Evolutionary conservation across 345 rosid species (phyloP), one percentile per base, ranked within the genome.

Genomic region (Populus davidiana): DNA sequence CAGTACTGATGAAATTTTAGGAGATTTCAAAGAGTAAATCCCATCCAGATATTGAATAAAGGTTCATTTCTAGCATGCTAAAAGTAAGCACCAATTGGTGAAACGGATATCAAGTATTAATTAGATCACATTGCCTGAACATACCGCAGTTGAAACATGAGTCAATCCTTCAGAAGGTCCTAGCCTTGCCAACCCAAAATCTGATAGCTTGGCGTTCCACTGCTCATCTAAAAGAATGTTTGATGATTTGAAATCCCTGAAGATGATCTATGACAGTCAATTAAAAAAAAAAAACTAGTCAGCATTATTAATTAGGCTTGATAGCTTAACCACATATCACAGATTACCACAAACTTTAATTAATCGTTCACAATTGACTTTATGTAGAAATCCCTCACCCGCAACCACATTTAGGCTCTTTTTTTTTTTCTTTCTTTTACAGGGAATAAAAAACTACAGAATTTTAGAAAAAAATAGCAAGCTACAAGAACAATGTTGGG

Each of bases 181-280:
- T 80, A 95, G 85, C 79, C 99, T 88, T 64, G 98, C 99, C 85
- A 95, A 79, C 69, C 99, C 99, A 75, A 95, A 95, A 84, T 95
- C 98, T 23, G 99, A 95, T 49, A 95, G 86, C 89, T 93, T 95
- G n/a, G 99, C 96, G 63, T 90, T 95, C 98, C 97, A 93, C 36
- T 91, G 84, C 73, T 90, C 96, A 62, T 93, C 97, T 61, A 91
- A 85, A 71, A 94, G 96, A 71, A 94, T 90, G 80, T 94, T 94
- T 0, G 97, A 94, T 10, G 98, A 91, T 84, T 94, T 94, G 82
- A 93, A 93, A 85, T 93, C 97, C 72, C 96, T 81, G 83, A 93
- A 88, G 81, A 95, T 93, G 72, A 93, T 90, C 98, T 95, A 78
- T 65, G 74, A 67, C 50, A 77, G 38, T 63, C n/a, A 71, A 33